These are phyloP conservation scores for Nicotiana sylvestris DNA, from an alignment of 257 asterid genomes.

Conservation along the genomic window DNA sequence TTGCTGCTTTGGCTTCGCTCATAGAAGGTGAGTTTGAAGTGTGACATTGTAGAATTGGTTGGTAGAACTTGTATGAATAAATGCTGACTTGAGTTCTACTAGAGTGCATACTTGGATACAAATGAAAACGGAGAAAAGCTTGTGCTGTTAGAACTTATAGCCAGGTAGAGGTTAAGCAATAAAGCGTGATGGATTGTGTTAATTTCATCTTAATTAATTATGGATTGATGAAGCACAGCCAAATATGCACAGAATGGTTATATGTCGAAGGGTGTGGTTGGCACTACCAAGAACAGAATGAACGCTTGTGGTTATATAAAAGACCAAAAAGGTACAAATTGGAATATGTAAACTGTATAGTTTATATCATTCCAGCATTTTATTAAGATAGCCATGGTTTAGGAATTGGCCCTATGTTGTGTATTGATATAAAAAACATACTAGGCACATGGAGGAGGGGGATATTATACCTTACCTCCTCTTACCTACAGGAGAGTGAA, in stretches of 20 bases:
- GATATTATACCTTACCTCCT: not conserved
- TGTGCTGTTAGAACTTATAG: not conserved
- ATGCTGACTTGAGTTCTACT: not conserved
- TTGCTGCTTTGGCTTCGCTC: conserved; percentile 48
- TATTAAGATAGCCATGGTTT: not conserved
- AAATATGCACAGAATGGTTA: not conserved
- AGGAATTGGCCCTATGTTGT: not conserved
- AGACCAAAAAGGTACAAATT: not conserved
- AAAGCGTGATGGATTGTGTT: not conserved
- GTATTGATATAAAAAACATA: not conserved
- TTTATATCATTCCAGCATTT: not conserved
- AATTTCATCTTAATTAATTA: not conserved
- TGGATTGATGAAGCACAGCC: not conserved
- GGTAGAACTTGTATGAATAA: not conserved
- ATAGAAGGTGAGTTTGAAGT: conserved; percentile 49
- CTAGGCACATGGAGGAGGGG: not conserved
- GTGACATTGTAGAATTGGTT: not conserved
- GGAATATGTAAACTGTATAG: not conserved
- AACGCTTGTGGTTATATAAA: not conserved
- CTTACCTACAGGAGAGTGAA: not conserved
- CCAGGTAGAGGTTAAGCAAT: not conserved
- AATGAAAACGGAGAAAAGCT: not conserved
- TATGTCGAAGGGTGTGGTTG: not conserved
- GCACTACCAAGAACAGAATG: not conserved
- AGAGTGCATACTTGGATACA: not conserved